phyloP scores from a whole-genome alignment of 164 flowering plant genomes.

The Malania oleifera region DNA sequence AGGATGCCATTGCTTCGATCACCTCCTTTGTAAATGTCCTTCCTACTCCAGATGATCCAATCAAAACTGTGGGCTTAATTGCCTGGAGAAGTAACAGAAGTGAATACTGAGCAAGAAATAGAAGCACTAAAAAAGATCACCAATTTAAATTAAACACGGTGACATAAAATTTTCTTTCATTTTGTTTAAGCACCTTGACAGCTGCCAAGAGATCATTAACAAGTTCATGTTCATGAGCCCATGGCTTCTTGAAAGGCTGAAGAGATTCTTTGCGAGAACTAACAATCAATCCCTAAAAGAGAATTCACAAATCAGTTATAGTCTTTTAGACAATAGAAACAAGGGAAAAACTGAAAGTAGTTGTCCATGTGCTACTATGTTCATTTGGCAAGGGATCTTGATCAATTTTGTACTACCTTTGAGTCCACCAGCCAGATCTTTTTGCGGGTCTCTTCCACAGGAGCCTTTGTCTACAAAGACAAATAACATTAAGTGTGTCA shows the following conservation, averaged over 20 bases:
- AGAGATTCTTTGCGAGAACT: conserved; percentile 58
- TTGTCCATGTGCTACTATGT: background rate
- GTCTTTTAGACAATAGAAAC: background rate
- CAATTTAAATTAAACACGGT: background rate
- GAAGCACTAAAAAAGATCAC: background rate
- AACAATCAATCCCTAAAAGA: conserved; percentile 62
- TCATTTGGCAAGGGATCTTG: background rate
- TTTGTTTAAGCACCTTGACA: conserved; percentile 76
- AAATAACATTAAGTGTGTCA: background rate
- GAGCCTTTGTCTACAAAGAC: conserved; percentile 54
- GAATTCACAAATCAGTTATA: background rate
- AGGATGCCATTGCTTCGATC: conserved; percentile 76
- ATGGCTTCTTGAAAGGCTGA: conserved; percentile 76
- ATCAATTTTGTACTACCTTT: conserved; percentile 42
- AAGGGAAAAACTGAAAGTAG: background rate
- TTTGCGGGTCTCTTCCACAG: conserved; percentile 76
- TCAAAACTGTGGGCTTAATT: conserved; percentile 77
- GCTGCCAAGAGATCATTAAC: conserved; percentile 45
- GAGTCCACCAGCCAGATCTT: conserved; percentile 95
- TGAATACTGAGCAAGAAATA: conserved; percentile 3
- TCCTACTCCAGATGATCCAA: conserved; percentile 89
- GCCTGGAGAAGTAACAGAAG: conserved; percentile 29
- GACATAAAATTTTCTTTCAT: background rate
- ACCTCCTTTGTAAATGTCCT: conserved; percentile 78
- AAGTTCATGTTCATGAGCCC: conserved; percentile 88